Conservation (phyloP, 352 stramenopile genomes). For the Phytophthora cajani region DNA sequence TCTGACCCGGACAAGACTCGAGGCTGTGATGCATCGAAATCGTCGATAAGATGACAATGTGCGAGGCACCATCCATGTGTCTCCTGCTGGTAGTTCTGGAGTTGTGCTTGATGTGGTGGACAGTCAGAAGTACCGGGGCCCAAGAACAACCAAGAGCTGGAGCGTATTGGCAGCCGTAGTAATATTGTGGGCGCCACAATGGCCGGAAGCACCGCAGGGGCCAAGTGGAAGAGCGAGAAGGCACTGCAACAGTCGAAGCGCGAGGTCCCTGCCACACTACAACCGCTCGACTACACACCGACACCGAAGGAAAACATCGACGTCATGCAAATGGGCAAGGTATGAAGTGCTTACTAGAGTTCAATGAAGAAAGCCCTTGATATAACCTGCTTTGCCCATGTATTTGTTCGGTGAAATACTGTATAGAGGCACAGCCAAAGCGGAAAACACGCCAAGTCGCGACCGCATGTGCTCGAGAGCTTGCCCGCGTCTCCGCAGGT, state of each 20-base stretch:
- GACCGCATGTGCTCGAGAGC: constrained; percentile 68
- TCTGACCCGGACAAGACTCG: constrained; percentile 25
- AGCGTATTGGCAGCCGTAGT: constrained; percentile 6
- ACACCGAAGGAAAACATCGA: constrained; percentile 64
- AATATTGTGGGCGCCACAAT: constrained; percentile 26
- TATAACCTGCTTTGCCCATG: neutral
- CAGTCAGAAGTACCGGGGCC: constrained; percentile 5
- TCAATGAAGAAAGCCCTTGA: neutral
- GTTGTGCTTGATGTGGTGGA: neutral
- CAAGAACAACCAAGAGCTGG: constrained; percentile 11
- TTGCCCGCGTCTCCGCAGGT: constrained; percentile 51
- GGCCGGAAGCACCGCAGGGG: constrained; percentile 25
- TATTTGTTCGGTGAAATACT: constrained; percentile 3
- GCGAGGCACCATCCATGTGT: constrained; percentile 3
- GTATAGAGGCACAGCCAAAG: constrained; percentile 44
- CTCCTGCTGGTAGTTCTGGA: neutral
- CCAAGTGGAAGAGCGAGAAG: constrained; percentile 57
- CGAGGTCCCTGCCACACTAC: constrained; percentile 52
- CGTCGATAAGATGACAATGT: constrained; percentile 17
- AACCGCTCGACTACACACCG: constrained; percentile 74
- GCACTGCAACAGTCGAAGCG: constrained; percentile 38
- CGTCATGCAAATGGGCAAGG: constrained; percentile 66
- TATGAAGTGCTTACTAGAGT: constrained; percentile 9
- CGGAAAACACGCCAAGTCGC: constrained; percentile 59
- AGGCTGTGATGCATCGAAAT: neutral